Evolutionary conservation across 441 rosid genomes (phyloP), one percentile per base, ranked within the genome.

Genomic region (Croton laevigatus): DNA sequence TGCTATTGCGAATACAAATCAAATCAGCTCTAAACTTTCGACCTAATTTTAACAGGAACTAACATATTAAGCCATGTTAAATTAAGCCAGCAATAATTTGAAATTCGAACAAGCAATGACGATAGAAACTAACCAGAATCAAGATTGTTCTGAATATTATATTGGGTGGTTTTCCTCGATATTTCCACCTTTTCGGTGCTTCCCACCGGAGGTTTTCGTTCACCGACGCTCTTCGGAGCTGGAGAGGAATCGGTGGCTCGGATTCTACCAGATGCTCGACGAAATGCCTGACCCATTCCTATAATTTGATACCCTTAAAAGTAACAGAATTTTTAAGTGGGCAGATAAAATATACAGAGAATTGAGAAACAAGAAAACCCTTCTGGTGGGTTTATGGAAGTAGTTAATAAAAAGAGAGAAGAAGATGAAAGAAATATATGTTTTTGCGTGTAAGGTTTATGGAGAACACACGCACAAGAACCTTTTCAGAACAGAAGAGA

Each of bases 201-300:
- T 3, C 7, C n/a, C n/a, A 20, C 7, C 36, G 75, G 62, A 23
- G 69, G 66, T 62, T 59, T 37, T 10, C 70, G 62, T 7, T 71
- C 70, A 36, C 11, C 27, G 10, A 22, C 68, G 19, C 52, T 52
- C 48, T 65, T 71, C 11, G 73, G 76, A 32, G 76, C 23, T 0
- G 68, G 79, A 63, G 78, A 59, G 4, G 75, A 65, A 59, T 71
- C 69, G 52, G 74, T 1, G 17, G 59, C 45, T 64, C 62, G 69
- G 52, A 79, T 64, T 65, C 77, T 79, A 27, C 79, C 82, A 68
- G 75, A 69, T 65, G 79, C 79, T 79, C 82, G 77, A 75, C 79
- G 79, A 75, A 79, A 79, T 53, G 77, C 77, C 76, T 75, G 76
- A 40, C 75, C 79, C 81, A 68, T 78, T 17, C 19, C 44, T 22